Percentiles rank a stretch among this genome's conserved stretches.
Evolutionary conservation across 179 eudicot species (phyloP).

Genomic region (Spergularia azorica): DNA sequence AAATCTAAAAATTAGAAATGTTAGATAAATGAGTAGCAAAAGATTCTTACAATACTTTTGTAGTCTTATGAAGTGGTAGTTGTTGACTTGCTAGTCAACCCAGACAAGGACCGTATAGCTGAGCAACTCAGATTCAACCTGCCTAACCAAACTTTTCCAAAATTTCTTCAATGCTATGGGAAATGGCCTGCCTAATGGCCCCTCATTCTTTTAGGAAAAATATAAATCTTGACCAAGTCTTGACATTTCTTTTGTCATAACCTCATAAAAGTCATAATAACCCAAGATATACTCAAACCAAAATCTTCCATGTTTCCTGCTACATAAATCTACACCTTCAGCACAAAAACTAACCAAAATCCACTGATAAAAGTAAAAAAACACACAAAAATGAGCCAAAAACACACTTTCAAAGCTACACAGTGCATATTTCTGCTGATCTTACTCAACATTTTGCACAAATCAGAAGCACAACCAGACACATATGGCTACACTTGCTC

Average conservation of each 20-base stretch:
- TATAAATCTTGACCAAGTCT: neutral
- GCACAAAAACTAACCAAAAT: too few relatives aligned
- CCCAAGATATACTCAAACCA: neutral
- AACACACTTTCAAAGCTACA: neutral
- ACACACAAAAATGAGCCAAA: conserved; percentile 27
- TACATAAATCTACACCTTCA: too few relatives aligned
- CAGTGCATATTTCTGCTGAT: conserved; percentile 18
- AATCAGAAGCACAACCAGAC: conserved; percentile 36
- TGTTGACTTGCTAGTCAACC: neutral
- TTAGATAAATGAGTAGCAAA: too few relatives aligned
- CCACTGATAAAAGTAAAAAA: too few relatives aligned
- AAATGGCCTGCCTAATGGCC: too few relatives aligned
- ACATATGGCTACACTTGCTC: conserved; percentile 66
- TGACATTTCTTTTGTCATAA: too few relatives aligned
- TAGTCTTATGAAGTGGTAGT: too few relatives aligned
- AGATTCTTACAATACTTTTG: too few relatives aligned
- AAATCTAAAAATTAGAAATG: too few relatives aligned
- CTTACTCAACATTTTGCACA: conserved; percentile 17
- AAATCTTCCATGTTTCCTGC: neutral
- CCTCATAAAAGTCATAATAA: too few relatives aligned
- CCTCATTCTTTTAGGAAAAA: too few relatives aligned
- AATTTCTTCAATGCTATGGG: neutral
- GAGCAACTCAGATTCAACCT: neutral
- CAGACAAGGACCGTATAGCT: neutral
- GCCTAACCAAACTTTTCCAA: neutral